Conservation (phyloP, 768 basidiomycete genomes). For the Paxillus involutus region DNA sequence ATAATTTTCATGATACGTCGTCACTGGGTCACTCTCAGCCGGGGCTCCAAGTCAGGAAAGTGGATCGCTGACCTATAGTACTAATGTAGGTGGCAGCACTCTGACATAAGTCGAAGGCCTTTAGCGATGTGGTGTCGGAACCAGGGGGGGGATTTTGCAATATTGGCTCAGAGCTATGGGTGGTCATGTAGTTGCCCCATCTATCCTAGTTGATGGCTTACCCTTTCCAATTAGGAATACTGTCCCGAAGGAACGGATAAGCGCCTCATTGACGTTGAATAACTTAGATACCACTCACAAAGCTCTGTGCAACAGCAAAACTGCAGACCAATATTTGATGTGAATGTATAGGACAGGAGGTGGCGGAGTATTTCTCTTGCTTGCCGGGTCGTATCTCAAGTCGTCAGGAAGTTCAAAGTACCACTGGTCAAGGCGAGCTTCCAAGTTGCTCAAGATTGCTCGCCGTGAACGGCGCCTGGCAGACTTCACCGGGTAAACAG, state of each 20-base stretch:
- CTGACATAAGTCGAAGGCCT: conserved; percentile 76
- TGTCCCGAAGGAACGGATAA: conserved; percentile 27
- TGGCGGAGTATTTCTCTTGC: conserved; percentile 52
- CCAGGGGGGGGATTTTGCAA: conserved; percentile 40
- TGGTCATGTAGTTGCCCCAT: conserved; percentile 1
- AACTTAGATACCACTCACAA: conserved; percentile 54
- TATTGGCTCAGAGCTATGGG: conserved; percentile 41
- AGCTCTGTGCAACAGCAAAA: conserved; percentile 72
- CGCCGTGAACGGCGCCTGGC: conserved; percentile 47
- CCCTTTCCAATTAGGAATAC: conserved; percentile 76
- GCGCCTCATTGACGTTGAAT: conserved; percentile 1
- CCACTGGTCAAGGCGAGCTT: conserved; percentile 72
- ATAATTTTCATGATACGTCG: conserved; percentile 59
- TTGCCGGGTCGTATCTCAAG: conserved; percentile 58
- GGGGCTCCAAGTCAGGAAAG: background rate
- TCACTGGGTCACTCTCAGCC: conserved; percentile 36
- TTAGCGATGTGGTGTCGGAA: conserved; percentile 48
- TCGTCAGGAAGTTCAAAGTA: conserved; percentile 64
- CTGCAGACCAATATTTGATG: conserved; percentile 73
- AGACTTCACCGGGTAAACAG: conserved; percentile 68
- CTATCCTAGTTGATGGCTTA: conserved; percentile 27
- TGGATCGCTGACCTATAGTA: conserved; percentile 50
- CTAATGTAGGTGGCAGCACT: conserved; percentile 72
- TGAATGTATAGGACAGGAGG: conserved; percentile 71
- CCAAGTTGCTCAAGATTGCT: conserved; percentile 52